Conservation (phyloP, 495 filamentous ascomycete species). For the Chaetomidium leptoderma region DNA sequence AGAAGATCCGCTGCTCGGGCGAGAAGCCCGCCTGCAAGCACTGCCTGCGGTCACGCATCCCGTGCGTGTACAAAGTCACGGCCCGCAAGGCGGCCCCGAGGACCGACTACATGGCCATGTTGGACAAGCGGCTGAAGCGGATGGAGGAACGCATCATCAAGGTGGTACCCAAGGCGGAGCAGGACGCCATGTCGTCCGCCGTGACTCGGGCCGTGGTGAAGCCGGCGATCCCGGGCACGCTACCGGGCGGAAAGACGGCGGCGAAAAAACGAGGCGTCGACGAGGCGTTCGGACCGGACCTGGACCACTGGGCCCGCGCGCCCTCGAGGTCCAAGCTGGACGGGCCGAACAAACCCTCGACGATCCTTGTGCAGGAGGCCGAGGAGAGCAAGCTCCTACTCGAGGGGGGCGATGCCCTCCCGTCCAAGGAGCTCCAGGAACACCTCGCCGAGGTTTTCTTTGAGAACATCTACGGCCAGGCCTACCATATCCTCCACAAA, state of each 20-base stretch:
- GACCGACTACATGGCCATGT: conserved; percentile 98
- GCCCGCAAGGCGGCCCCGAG: conserved; percentile 91
- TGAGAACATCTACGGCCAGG: conserved; percentile 91
- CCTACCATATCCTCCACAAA: conserved; percentile 93
- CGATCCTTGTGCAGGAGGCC: conserved; percentile 57
- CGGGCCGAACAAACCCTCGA: conserved; percentile 47
- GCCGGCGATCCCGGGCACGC: conserved; percentile 64
- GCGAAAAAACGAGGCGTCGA: conserved; percentile 82
- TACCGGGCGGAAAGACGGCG: conserved; percentile 42
- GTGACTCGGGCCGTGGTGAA: conserved; percentile 76
- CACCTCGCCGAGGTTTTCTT: conserved; percentile 95
- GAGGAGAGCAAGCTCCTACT: conserved; percentile 69
- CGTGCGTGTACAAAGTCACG: conserved; percentile 98
- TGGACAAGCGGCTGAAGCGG: conserved; percentile 84
- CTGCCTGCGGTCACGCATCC: conserved; percentile 86
- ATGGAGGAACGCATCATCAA: conserved; percentile 99
- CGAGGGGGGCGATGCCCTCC: conserved; percentile 80
- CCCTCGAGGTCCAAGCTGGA: conserved; percentile 44
- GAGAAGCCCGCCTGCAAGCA: conserved; percentile 98
- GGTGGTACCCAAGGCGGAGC: conserved; percentile 82
- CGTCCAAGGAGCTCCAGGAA: conserved; percentile 84
- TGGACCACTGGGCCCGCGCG: conserved; percentile 77
- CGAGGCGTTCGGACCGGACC: conserved; percentile 78
- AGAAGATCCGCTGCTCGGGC: conserved; percentile 97
- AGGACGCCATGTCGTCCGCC: conserved; percentile 43